These are phyloP conservation scores for Globisporangium spinosum DNA, from an alignment of 352 stramenopile species.

Conservation along the genomic window DNA sequence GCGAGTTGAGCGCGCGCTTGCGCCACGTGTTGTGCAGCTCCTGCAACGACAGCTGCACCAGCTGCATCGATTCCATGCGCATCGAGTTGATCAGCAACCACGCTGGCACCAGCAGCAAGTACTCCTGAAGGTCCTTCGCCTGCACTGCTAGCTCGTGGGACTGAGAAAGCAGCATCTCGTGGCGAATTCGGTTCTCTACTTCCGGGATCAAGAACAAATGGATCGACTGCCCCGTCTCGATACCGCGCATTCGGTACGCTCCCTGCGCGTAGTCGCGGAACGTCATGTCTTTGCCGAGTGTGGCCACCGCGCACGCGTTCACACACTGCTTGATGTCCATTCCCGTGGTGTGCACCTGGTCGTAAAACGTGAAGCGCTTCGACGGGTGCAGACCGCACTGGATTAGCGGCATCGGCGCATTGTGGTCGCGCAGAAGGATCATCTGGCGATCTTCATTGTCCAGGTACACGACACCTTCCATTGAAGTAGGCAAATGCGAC, in stretches of 20 bases:
- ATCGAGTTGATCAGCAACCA: conserved; percentile 99
- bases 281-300: conserved; percentile 96
- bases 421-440: conserved; percentile 93
- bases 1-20: conserved; percentile 90
- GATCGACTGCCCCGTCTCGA: conserved; percentile 91
- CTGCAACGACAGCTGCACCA: conserved; percentile 95
- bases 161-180: conserved; percentile 62
- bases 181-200: conserved; percentile 85
- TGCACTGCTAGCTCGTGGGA: conserved; percentile 20
- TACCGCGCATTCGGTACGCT: conserved; percentile 90
- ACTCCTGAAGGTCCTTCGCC: conserved; percentile 40
- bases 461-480: conserved; percentile 91
- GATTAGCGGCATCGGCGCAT: conserved; percentile 91
- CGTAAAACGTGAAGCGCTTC: conserved; percentile 92
- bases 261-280: conserved; percentile 92
- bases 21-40: conserved; percentile 98
- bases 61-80: conserved; percentile 99
- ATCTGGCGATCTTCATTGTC: conserved; percentile 87
- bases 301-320: conserved; percentile 86
- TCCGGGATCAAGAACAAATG: conserved; percentile 91
- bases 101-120: conserved; percentile 75
- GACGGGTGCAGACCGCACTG: conserved; percentile 82
- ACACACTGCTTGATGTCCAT: conserved; percentile 93
- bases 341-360: conserved; percentile 92
- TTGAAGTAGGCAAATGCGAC: conserved; percentile 58